These are phyloP conservation scores for Candida ponderosae DNA, from an alignment of 805 yeast species.

Conservation along the genomic window DNA sequence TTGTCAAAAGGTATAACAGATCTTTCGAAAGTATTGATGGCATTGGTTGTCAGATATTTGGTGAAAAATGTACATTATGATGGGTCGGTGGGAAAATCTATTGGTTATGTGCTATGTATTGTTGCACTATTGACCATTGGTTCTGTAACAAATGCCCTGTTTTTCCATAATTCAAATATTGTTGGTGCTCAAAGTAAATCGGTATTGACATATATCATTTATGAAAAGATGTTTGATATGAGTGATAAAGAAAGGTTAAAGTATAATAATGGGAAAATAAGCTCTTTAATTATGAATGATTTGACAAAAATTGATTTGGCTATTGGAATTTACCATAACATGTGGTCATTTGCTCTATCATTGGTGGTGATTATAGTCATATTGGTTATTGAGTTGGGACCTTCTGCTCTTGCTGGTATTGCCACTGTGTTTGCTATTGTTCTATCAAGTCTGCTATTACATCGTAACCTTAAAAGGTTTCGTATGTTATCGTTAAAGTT, in stretches of 20 bases:
- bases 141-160: conserved; percentile 40
- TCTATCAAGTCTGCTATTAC: conserved; percentile 30
- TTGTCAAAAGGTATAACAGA: conserved; percentile 16
- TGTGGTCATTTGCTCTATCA: conserved; percentile 50
- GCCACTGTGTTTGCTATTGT: conserved; percentile 45
- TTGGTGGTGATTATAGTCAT: conserved; percentile 53
- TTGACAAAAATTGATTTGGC: conserved; percentile 71
- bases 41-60: conserved; percentile 54
- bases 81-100: conserved; percentile 34
- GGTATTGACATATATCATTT: conserved; percentile 54
- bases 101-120: conserved; percentile 54
- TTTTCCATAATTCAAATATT: conserved; percentile 40
- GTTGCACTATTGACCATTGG: conserved; percentile 32
- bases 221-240: conserved; percentile 55
- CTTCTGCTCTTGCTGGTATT: conserved; percentile 58
- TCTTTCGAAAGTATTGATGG: conserved; percentile 38
- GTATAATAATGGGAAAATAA: conserved; percentile 55
- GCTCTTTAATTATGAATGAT: conserved; percentile 72
- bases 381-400: conserved; percentile 61
- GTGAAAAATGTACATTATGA: conserved; percentile 48
- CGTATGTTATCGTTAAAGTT: conserved; percentile 45
- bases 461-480: conserved; percentile 40
- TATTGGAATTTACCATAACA: conserved; percentile 48
- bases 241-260: conserved; percentile 43
- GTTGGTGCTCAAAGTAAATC: conserved; percentile 67